Evolutionary conservation across 192 early-diverging fungal genomes (phyloP).

Genomic region (Cetraspora pellucida): DNA sequence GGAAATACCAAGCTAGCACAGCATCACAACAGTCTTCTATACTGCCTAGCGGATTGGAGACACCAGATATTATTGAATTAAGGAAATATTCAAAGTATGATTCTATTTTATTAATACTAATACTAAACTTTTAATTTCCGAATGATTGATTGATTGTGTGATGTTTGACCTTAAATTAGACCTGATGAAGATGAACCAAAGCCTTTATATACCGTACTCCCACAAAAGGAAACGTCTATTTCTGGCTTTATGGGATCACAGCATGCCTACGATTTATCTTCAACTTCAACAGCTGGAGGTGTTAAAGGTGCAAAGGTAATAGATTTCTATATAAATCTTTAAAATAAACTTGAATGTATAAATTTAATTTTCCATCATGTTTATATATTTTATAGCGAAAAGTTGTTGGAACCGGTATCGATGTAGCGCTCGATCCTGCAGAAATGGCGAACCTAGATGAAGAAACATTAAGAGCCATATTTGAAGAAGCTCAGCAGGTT

Average conservation of each 20-base stretch:
- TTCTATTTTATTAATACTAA: not conserved
- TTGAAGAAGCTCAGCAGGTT: constrained; percentile 70
- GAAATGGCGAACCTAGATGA: constrained; percentile 83
- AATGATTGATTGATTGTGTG: not conserved
- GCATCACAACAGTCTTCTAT: not conserved
- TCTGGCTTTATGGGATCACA: constrained; percentile 94
- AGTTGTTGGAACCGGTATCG: constrained; percentile 63
- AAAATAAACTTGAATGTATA: not conserved
- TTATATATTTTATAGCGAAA: constrained; percentile 51
- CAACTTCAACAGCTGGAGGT: constrained; percentile 44
- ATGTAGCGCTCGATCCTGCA: constrained; percentile 87
- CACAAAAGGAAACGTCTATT: constrained; percentile 66
- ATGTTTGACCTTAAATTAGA: constrained; percentile 22
- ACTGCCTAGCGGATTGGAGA: constrained; percentile 69
- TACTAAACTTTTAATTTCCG: not conserved
- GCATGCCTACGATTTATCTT: constrained; percentile 82
- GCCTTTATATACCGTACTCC: constrained; percentile 87
- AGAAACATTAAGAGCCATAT: constrained; percentile 73
- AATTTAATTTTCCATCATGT: not conserved
- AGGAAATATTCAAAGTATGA: constrained; percentile 68
- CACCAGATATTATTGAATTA: constrained; percentile 83
- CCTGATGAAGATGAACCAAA: constrained; percentile 53
- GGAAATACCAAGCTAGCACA: constrained; percentile 64
- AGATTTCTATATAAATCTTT: not conserved
- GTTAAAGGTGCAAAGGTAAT: constrained; percentile 52